These are phyloP conservation scores for Beauveria medogensis DNA, from an alignment of 2,329 filamentous ascomycete species.

Conservation along the genomic window DNA sequence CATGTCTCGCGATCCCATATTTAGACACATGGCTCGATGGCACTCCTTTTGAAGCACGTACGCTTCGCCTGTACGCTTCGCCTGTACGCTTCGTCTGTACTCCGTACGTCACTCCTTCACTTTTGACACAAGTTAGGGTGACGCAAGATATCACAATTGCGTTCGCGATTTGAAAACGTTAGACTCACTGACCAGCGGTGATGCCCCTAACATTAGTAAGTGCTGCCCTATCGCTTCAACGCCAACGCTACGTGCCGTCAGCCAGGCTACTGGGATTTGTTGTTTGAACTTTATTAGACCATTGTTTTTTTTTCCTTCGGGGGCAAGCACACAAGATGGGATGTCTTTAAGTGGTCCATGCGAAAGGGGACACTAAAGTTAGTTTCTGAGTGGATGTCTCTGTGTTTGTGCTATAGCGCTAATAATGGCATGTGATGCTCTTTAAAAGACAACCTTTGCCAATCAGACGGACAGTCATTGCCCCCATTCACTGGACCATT, in stretches of 20 bases:
- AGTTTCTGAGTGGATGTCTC: neutral
- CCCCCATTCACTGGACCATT: neutral
- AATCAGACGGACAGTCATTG: neutral
- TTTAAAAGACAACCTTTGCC: neutral
- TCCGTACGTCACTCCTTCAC: neutral
- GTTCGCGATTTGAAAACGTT: neutral
- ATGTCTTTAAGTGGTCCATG: neutral
- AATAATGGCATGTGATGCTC: neutral
- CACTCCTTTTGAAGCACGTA: too few species aligned
- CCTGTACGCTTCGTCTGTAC: too few species aligned
- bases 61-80: too few species aligned
- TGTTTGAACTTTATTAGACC: neutral
- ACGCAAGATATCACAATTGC: neutral
- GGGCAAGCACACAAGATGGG: neutral
- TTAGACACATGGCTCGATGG: too few species aligned
- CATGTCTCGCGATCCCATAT: neutral
- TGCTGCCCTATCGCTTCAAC: neutral
- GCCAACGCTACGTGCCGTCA: neutral
- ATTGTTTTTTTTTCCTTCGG: neutral
- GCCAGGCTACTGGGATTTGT: neutral
- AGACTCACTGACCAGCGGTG: neutral
- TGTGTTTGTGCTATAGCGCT: neutral
- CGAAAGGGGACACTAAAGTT: neutral
- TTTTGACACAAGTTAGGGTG: neutral
- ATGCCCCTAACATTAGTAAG: neutral